Conservation (phyloP, 2,329 filamentous ascomycete species). For the Colletotrichum godetiae region DNA sequence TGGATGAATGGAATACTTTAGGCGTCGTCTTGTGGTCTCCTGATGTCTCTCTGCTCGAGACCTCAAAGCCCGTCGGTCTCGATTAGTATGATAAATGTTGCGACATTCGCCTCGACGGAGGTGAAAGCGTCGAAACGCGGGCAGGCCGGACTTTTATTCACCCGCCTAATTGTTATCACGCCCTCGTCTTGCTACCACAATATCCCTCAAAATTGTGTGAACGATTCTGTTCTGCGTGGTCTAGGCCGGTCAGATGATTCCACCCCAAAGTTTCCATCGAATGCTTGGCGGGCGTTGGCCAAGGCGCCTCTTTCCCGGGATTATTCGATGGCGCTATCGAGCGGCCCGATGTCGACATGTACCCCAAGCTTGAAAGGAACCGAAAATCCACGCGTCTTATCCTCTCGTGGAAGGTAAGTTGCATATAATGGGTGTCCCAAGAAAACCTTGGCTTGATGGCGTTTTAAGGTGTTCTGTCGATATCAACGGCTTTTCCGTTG, state of each 20-base stretch:
- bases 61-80: too few relatives aligned
- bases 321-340: slow-evolving; percentile 27
- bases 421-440: neutral
- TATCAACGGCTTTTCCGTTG: neutral
- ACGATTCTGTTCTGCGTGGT: neutral
- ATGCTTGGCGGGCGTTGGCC: neutral
- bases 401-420: neutral
- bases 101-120: too few relatives aligned
- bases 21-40: too few relatives aligned
- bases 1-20: too few relatives aligned
- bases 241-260: neutral
- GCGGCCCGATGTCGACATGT: slow-evolving; percentile 26
- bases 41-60: too few relatives aligned
- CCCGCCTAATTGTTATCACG: too few relatives aligned
- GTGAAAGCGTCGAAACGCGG: too few relatives aligned
- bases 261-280: neutral
- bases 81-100: too few relatives aligned
- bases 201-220: too few relatives aligned
- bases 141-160: too few relatives aligned
- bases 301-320: neutral
- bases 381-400: neutral
- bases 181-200: too few relatives aligned
- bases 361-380: slow-evolving; percentile 14
- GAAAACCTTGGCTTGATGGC: neutral
- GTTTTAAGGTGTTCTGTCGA: neutral